Percentiles rank a stretch among this genome's conserved stretches.
phyloP scores from a whole-genome alignment of 2,329 filamentous ascomycete genomes.

The Penicillium sp. region DNA sequence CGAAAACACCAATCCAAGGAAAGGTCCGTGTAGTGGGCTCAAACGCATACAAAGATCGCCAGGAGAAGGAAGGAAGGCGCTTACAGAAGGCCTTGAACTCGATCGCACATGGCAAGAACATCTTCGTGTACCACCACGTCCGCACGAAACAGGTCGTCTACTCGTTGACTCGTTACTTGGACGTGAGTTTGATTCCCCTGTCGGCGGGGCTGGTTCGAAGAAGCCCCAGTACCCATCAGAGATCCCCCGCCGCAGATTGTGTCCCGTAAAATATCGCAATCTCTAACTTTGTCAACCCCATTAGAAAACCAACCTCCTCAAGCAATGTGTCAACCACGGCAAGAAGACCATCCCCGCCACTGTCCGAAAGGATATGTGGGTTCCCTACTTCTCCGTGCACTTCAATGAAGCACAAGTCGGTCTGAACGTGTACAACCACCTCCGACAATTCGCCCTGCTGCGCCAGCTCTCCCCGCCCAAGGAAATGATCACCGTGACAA shows the following conservation, averaged over 20 bases:
- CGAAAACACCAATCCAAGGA: constrained; percentile 41
- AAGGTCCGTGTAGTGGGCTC: constrained; percentile 38
- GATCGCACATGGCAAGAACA: constrained; percentile 54
- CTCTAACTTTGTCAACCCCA: constrained; percentile 8
- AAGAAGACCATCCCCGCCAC: constrained; percentile 59
- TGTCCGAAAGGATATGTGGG: constrained; percentile 62
- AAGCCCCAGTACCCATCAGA: background rate
- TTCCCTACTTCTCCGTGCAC: constrained; percentile 56
- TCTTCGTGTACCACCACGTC: constrained; percentile 61
- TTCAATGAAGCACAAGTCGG: constrained; percentile 52
- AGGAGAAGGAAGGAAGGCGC: constrained; percentile 37
- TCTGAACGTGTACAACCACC: constrained; percentile 54
- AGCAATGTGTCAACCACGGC: constrained; percentile 60
- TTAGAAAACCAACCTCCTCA: constrained; percentile 51
- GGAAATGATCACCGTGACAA: constrained; percentile 45
- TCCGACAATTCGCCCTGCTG: constrained; percentile 58
- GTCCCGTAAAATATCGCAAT: background rate
- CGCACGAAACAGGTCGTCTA: constrained; percentile 63
- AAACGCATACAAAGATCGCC: constrained; percentile 42
- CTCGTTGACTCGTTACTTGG: constrained; percentile 54
- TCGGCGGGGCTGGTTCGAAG: no score
- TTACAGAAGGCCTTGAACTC: constrained; percentile 47
- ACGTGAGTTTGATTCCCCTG: constrained; percentile 42
- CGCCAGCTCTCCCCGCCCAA: constrained; percentile 53
- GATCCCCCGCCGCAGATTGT: background rate